Evolutionary conservation across 176 grass and related monocot species (phyloP), one percentile per base, ranked within the genome.

Genomic region (Musa schizocarpa): DNA sequence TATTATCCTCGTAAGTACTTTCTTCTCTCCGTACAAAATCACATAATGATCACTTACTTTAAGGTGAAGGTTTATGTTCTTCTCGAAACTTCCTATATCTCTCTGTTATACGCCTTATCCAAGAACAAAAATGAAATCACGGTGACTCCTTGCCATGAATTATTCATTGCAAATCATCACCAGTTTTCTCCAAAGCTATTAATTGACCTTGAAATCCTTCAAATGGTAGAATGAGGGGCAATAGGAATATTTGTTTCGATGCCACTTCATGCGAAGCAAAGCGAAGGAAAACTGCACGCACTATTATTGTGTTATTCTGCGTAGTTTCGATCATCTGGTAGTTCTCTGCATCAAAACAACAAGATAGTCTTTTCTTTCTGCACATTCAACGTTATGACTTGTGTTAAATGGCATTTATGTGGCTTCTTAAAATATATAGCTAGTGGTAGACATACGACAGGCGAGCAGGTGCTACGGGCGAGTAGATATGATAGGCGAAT

Each of bases 191-290:
- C 5, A 11, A 27, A 25, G 3, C 13, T 12, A 10, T 12, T 67
- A 26, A 11, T 67, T 16, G 22, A 53, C 6, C 3, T 16, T 55
- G 52, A 26, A 27, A 25, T 20, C 27, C 72, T 65, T 74, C 16
- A 54, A 21, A 81, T 67, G 57, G 11, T 22, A 83, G 80, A 48
- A 56, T 76, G 9, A 50, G 68, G 12, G 69, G 70, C 2, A 75
- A 82, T 68, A 52, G 26, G 11, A 68, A 66, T 43, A 22, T 74
- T 52, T 76, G 80, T 22, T 27, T 52, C 29, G 25, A 81, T 74
- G 48, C 27, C 7, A 82, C 25, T 54, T 82, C 80, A 29, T 82
- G 80, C 34, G 52, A 81, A 4, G 21, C 16, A 29, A 68, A 72
- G 23, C 22, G 20, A n/a, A 50, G 64, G 57, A 64, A 56, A 51